Conservation (phyloP, 2,329 filamentous ascomycete genomes). For the Pseudocercospora macadamiae region DNA sequence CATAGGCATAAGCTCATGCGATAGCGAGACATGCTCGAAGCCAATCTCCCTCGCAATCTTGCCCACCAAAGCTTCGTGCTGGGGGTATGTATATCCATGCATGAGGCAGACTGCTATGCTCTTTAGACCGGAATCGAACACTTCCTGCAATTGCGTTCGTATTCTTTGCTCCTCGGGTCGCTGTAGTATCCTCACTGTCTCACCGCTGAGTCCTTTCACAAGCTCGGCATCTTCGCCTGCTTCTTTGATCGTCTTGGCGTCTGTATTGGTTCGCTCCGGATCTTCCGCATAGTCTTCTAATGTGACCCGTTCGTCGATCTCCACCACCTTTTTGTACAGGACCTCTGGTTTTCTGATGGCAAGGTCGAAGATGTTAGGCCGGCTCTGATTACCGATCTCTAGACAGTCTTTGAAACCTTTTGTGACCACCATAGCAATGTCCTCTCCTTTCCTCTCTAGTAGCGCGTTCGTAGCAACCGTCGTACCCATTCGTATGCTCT, state of each 20-base stretch:
- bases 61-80: constrained; percentile 79
- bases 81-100: constrained; percentile 89
- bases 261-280: constrained; percentile 65
- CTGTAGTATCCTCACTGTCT: constrained; percentile 71
- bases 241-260: constrained; percentile 56
- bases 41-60: constrained; percentile 77
- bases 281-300: constrained; percentile 92
- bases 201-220: constrained; percentile 72
- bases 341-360: constrained; percentile 86
- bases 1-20: constrained; percentile 84
- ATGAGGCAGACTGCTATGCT: constrained; percentile 90
- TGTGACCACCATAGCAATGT: constrained; percentile 83
- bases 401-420: constrained; percentile 87
- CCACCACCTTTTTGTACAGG: constrained; percentile 81
- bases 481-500: constrained; percentile 93
- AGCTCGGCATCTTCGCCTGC: constrained; percentile 55
- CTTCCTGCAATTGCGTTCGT: constrained; percentile 62
- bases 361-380: constrained; percentile 88
- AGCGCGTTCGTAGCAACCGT: constrained; percentile 93
- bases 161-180: constrained; percentile 63
- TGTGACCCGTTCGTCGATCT: constrained; percentile 88
- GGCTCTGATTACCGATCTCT: constrained; percentile 85
- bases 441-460: constrained; percentile 86
- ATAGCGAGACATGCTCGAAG: constrained; percentile 79
- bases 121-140: constrained; percentile 71